Conservation (phyloP, 2,329 filamentous ascomycete genomes). For the Dryadomyces sulphureus region DNA sequence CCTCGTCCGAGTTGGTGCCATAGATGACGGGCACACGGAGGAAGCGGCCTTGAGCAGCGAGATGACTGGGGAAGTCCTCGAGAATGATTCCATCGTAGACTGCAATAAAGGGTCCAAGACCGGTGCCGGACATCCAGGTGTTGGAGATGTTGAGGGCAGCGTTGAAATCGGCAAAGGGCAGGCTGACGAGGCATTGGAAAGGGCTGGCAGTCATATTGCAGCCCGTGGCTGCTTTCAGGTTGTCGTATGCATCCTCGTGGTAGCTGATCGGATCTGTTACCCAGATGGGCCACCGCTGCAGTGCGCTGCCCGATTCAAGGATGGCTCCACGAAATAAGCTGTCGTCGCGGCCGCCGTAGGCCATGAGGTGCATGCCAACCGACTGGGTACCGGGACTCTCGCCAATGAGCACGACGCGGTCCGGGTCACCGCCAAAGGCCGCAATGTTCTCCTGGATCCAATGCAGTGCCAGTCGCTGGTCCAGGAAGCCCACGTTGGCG, state of each 20-base stretch:
- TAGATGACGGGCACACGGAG: conserved; percentile 30
- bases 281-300: too few species aligned
- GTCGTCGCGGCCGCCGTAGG: conserved; percentile 36
- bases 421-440: conserved; percentile 29
- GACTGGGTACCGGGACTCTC: conserved; percentile 37
- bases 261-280: conserved; percentile 3
- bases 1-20: conserved; percentile 54
- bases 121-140: background rate
- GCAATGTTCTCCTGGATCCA: conserved; percentile 39
- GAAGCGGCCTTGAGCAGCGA: background rate
- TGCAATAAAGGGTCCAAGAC: background rate
- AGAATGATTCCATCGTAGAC: background rate
- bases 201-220: background rate
- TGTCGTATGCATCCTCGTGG: conserved; percentile 11
- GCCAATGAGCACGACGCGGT: conserved; percentile 24
- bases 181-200: conserved; percentile 12
- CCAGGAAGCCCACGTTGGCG: conserved; percentile 34
- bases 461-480: conserved; percentile 31
- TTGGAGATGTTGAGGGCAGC: background rate
- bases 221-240: conserved; percentile 2
- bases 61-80: background rate
- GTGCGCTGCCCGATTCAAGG: conserved; percentile 13
- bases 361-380: conserved; percentile 33
- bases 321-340: conserved; percentile 38
- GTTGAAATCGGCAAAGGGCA: conserved; percentile 6